Base-by-base conservation (phyloP, 2,329 filamentous ascomycete genomes). In the Ambrosiella xylebori region DNA sequence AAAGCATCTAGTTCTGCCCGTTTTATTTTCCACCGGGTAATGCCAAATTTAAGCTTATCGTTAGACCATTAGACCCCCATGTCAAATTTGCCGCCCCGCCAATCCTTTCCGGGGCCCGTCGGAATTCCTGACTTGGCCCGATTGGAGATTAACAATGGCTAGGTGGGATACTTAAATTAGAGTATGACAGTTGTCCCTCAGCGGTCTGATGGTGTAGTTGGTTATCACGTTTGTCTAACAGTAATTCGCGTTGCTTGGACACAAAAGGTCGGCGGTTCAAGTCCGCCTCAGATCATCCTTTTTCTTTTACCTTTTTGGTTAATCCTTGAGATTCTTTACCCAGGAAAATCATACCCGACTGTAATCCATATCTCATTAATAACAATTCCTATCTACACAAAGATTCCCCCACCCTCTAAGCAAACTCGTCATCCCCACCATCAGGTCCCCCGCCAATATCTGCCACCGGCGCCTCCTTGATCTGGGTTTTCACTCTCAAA, bases 401-500 rank as follows among this genome's bases (percentile, higher is more conserved):
- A 12, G 2, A 41, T 12, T 41, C 40, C 11, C 40, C 49, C 38
- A 13, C 41, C 27, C 19, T 45, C 35, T 59, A 63, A 44, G 61
- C 61, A 59, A 63, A 63, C 59, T 62, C 63, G 57, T 63, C 63
- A 41, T 62, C 63, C 35, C 62, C 63, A 15, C 58, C 54, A 65
- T 73, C 71, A 27, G 27, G 27, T 27, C 27, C 27, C 27, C 27
- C 27, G 27, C 27, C 27, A 27, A 27, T 3, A 27, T 54, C 52
- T 9, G 52, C 52, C 57, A 73, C 71, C 56, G 71, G 69, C 15
- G 68, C 68, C 62, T 70, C 74, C 71, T 91, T 85, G 65, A 95
- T 94, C 57, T 76, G 76, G 65, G 84, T 83, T 82, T 96, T 96
- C 66, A 96, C 78, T 64, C 82, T 80, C 66, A 95, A 73, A 62